phyloP scores from a whole-genome alignment of 1,284 basidiomycete genomes.

The Stereum hirsutum region DNA sequence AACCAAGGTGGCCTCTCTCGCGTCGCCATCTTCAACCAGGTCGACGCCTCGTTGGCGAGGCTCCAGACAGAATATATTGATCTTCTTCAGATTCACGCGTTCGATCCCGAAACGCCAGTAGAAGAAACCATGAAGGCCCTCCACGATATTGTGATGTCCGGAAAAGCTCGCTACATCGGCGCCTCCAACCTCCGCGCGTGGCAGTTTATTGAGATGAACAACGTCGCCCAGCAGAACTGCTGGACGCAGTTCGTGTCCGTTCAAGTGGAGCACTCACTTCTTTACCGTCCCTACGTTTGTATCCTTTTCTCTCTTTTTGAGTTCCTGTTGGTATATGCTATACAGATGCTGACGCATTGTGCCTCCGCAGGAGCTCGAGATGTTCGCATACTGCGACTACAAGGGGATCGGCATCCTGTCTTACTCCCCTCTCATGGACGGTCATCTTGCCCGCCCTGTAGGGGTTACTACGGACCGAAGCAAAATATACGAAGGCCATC shows the following conservation, averaged over 20 bases:
- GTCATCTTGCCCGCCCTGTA: conserved; percentile 29
- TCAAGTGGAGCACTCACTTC: conserved; percentile 31
- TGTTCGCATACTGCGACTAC: conserved; percentile 35
- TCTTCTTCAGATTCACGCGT: conserved; percentile 35
- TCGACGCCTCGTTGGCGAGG: conserved; percentile 32
- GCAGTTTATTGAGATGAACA: conserved; percentile 33
- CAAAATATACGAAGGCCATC: conserved; percentile 16
- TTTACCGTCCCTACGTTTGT: conserved; percentile 30
- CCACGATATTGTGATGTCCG: conserved; percentile 31
- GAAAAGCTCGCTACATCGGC: conserved; percentile 36
- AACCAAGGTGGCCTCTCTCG: conserved; percentile 36
- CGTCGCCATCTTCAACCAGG: conserved; percentile 33
- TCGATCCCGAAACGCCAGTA: conserved; percentile 22
- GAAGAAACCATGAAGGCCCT: conserved; percentile 38
- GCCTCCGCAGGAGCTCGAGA: conserved; percentile 33
- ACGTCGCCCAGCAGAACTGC: conserved; percentile 24
- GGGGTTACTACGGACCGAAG: conserved; percentile 19
- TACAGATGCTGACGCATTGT: background rate
- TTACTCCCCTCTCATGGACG: conserved; percentile 28
- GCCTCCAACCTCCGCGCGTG: conserved; percentile 30
- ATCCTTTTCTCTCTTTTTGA: background rate
- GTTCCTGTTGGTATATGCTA: background rate
- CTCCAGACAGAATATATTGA: conserved; percentile 37
- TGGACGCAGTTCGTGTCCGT: conserved; percentile 31
- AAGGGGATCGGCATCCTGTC: conserved; percentile 37